Evolutionary conservation across 2,329 filamentous ascomycete species (phyloP), one percentile per base, ranked within the genome.

Genomic region (Mycosphaerelloides madeirae): DNA sequence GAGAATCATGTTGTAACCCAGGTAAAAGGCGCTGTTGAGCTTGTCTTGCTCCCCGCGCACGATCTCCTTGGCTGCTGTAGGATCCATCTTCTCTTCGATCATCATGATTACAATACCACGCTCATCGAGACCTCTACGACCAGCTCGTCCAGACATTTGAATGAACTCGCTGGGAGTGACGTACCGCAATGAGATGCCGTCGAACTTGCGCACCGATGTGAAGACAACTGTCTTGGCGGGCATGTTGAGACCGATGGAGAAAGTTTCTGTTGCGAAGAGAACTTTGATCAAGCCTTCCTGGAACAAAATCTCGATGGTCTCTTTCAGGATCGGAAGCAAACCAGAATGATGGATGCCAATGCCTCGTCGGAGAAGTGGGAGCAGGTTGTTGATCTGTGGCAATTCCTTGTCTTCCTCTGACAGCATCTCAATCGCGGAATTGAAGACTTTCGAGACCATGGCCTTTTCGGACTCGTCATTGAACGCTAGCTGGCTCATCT

Each of bases 31-130:
- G 3, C 93, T 97, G 69, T 97, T 97, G 22, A 98, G 81, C 56
- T 90, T 89, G 67, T 98, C 94, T 66, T 98, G 93, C 62, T 96
- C 86, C 55, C 93, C 93, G 41, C 93, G 88, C 11, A 98, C 93
- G 57, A 98, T 96, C 53, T 87, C 84, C 68, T 95, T 95, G 32
- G 93, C 91, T n/a, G 85, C 83, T 2, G 87, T 82, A 1, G 93
- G 93, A 61, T 98, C 93, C 73, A 98, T 91, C 70, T 93, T 88
- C 66, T 94, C 87, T 62, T 94, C 85, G 50, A 98, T 86, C 91
- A 98, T 97, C 88, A 98, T 97, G 65, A 98, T 97, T 56, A 98
- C 93, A 57, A 97, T 94, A 78, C 93, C 93, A 54, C 93, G 85
- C 51, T 96, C 90, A 71, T 98, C 93, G 43, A 98, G 84, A 69